Conservation (phyloP, 805 yeast genomes). For the Saccharomyces mikatae region DNA sequence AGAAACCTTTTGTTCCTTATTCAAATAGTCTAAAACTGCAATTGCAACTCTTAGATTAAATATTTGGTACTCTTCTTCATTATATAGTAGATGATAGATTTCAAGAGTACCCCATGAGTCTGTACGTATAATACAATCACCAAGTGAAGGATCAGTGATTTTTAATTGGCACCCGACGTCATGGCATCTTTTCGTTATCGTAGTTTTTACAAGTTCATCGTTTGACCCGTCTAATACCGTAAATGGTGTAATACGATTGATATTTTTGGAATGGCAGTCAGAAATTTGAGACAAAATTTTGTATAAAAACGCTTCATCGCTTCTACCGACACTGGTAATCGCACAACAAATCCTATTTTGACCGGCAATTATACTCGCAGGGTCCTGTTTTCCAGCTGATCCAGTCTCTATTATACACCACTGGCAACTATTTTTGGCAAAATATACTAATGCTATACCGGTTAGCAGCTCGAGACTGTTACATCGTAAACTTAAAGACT, state of each 20-base stretch:
- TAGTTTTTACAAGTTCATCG: conserved; percentile 38
- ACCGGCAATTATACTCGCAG: conserved; percentile 61
- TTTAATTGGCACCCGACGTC: conserved; percentile 24
- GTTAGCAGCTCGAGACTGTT: conserved; percentile 83
- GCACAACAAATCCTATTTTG: conserved; percentile 51
- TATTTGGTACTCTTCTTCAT: conserved; percentile 58
- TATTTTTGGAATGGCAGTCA: conserved; percentile 73
- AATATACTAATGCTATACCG: conserved; percentile 75
- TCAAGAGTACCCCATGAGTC: conserved; percentile 22
- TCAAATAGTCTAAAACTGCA: conserved; percentile 38
- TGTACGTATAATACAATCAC: conserved; percentile 12
- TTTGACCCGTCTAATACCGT: conserved; percentile 67
- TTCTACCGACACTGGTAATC: conserved; percentile 74
- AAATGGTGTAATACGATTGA: conserved; percentile 39
- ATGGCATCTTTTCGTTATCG: conserved; percentile 34
- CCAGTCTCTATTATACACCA: conserved; percentile 85
- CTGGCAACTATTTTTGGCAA: conserved; percentile 48
- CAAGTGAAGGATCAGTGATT: conserved; percentile 11
- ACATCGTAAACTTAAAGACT: conserved; percentile 43
- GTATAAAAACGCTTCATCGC: conserved; percentile 74
- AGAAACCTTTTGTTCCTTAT: conserved; percentile 15
- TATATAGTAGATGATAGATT: conserved; percentile 40
- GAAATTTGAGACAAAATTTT: conserved; percentile 61
- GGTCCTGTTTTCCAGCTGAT: conserved; percentile 77
- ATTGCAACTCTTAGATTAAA: conserved; percentile 65